Base-by-base conservation (phyloP, 306 rosid genomes). In the Acmispon strigosus region DNA sequence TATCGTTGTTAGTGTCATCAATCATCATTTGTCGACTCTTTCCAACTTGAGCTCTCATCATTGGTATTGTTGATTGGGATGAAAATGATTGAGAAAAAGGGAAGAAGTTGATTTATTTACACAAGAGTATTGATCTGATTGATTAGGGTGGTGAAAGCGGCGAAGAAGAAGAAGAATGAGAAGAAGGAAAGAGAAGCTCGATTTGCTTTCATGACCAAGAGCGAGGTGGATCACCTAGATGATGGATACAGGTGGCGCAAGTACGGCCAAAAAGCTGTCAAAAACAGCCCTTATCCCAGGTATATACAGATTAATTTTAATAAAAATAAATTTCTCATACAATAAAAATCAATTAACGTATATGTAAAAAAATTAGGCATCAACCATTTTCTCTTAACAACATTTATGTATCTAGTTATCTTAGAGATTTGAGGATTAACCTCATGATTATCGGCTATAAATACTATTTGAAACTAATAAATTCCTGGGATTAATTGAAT, bases 201-300 rank as follows among this genome's bases (percentile, higher is more conserved):
- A 52, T 77, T 86, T 75, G 84, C 92, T 0, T 90, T 90, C 88
- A 65, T 84, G 88, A 88, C 94, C 24, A 83, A 90, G 74, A 88
- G 94, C 57, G 90, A 90, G 70, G 76, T 81, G 11, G 94, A 88
- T 79, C 85, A 88, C 59, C 80, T 90, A 10, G 96, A 90, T 52
- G 96, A 90, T 72, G 96, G 96, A 0, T 90, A 81, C 24, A 74
- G 87, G 53, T 90, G 96, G 96, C 86, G 96, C 15, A 90, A 90
- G 66, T 90, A 90, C 42, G 93, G 96, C 1, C 96, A 88, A 54
- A 90, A 90, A 63, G 86, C 88, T 37, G 92, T 90, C 34, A 90
- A 86, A 68, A 84, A 90, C 48, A 88, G 90, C 77, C 96, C 96
- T 52, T 88, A 69, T 62, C 94, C 94, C 48, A 88, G 94, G 94